These are phyloP conservation scores for Tephrocybe sp. DNA, from an alignment of 768 basidiomycete species.

Conservation along the genomic window DNA sequence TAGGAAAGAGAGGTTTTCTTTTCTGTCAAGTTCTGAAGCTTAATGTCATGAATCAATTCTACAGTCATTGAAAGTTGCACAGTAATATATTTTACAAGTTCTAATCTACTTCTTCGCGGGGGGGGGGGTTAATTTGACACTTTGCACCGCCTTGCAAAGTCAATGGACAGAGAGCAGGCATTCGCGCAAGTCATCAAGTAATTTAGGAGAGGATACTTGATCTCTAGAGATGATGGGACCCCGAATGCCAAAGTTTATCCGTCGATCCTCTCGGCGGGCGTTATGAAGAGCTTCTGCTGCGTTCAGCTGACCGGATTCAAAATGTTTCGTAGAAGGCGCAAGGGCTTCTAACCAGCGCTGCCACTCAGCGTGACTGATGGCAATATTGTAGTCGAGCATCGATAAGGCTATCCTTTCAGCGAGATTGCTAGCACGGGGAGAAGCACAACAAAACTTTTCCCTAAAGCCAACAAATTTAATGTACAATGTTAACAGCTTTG, in stretches of 20 bases:
- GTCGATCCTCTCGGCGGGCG: neutral
- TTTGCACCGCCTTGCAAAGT: too few species aligned
- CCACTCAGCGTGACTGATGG: constrained; percentile 15
- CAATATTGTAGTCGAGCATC: constrained; percentile 16
- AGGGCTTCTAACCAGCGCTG: constrained; percentile 12
- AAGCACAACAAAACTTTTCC: constrained; percentile 12
- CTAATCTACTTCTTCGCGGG: too few species aligned
- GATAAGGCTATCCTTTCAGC: constrained; percentile 12
- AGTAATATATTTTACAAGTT: too few species aligned
- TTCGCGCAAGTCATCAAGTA: neutral
- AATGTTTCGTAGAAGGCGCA: constrained; percentile 5
- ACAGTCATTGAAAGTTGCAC: too few species aligned
- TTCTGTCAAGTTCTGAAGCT: too few species aligned
- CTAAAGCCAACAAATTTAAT: constrained; percentile 1
- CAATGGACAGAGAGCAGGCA: constrained; percentile 2
- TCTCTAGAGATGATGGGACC: neutral
- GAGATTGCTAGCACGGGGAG: constrained; percentile 2
- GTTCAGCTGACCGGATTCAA: neutral
- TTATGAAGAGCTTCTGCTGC: constrained; percentile 3
- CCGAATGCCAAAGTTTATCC: neutral
- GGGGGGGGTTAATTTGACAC: too few species aligned
- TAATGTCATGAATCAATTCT: too few species aligned
- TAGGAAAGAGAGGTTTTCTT: too few species aligned
- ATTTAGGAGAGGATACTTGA: neutral
- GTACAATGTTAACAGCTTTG: neutral